Evolutionary conservation across 2,329 filamentous ascomycete genomes (phyloP).

Genomic region (Talaromyces sp.): DNA sequence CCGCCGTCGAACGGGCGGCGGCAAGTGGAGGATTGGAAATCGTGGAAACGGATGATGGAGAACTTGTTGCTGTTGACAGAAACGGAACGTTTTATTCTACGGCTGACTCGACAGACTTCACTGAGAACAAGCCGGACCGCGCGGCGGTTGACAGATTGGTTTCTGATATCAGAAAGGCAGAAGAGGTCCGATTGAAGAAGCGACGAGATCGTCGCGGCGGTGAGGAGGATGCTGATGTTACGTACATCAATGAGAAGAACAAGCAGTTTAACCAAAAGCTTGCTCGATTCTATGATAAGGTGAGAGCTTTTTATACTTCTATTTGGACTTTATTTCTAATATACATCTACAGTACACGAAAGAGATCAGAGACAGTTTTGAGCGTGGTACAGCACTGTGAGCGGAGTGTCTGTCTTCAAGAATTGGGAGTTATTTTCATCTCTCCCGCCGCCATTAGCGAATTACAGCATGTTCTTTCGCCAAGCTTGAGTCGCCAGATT

Average conservation of each 20-base stretch:
- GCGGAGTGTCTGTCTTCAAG: constrained; percentile 37
- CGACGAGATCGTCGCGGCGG: constrained; percentile 73
- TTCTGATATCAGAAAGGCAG: constrained; percentile 78
- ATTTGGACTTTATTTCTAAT: constrained; percentile 10
- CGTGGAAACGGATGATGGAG: constrained; percentile 90
- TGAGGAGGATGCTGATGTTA: constrained; percentile 86
- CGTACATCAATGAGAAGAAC: constrained; percentile 99
- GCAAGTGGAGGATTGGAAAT: constrained; percentile 82
- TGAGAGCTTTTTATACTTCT: constrained; percentile 29
- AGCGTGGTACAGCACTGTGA: constrained; percentile 80
- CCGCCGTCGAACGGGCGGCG: constrained; percentile 78
- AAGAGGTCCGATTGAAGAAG: constrained; percentile 82
- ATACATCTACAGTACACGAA: constrained; percentile 66
- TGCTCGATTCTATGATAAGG: constrained; percentile 91
- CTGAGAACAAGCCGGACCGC: constrained; percentile 81
- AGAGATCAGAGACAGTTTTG: constrained; percentile 95
- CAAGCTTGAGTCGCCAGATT: constrained; percentile 75
- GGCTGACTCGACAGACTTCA: constrained; percentile 74
- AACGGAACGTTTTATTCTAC: constrained; percentile 89
- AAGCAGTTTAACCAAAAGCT: constrained; percentile 99
- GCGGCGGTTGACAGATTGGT: constrained; percentile 85
- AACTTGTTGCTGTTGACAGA: constrained; percentile 89
- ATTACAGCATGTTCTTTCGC: constrained; percentile 83
- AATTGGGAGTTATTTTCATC: not conserved
- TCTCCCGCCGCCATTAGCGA: not conserved